Conservation (phyloP, 1,284 basidiomycete genomes). For the Melampsora americana region DNA sequence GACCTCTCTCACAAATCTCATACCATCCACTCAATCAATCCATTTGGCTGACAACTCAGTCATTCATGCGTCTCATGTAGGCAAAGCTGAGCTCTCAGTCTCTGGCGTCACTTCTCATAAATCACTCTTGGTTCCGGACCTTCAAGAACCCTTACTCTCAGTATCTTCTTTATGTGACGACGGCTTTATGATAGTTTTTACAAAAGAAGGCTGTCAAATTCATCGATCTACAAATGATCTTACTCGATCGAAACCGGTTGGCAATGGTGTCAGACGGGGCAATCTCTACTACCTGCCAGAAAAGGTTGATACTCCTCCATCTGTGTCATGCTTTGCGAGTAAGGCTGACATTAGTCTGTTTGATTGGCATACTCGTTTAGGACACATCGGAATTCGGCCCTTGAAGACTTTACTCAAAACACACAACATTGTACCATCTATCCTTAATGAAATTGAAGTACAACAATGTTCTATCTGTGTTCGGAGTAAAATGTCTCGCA, state of each 20-base stretch:
- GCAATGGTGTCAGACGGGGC: background rate
- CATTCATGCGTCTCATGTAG: conserved; percentile 12
- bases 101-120: background rate
- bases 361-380: too few species aligned
- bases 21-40: background rate
- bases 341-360: too few species aligned
- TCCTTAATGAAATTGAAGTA: conserved; percentile 1
- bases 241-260: background rate
- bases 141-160: too few species aligned
- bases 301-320: background rate
- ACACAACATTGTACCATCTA: background rate
- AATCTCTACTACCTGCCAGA: conserved; percentile 18
- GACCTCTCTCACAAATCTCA: background rate
- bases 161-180: background rate
- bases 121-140: conserved; percentile 5
- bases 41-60: conserved; percentile 3
- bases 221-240: background rate
- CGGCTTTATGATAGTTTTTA: background rate
- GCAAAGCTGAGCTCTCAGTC: background rate
- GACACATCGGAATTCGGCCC: background rate
- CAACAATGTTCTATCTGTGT: conserved; percentile 12
- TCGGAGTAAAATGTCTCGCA: too few species aligned
- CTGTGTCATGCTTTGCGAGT: too few species aligned
- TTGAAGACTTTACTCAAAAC: conserved; percentile 2
- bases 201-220: background rate